phyloP scores from a whole-genome alignment of 495 filamentous ascomycete genomes.

The Annulohypoxylon nitens region DNA sequence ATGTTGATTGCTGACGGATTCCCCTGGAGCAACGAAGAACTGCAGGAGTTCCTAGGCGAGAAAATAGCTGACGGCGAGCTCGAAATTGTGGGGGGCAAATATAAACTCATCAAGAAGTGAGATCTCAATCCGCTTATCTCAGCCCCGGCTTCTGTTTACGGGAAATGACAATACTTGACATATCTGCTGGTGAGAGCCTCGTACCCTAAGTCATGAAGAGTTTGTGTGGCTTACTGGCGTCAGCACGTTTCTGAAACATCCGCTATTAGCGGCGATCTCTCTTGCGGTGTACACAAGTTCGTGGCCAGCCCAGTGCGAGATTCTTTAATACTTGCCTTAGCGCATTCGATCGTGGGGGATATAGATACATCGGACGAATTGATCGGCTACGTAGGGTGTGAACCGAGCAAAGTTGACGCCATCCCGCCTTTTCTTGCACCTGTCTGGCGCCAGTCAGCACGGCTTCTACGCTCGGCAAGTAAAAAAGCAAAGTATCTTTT shows the following conservation, averaged over 20 bases:
- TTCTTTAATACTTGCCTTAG: not conserved
- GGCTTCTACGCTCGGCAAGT: conserved; percentile 7
- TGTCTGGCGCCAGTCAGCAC: conserved; percentile 22
- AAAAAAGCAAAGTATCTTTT: conserved; percentile 1
- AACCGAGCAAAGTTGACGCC: conserved; percentile 33
- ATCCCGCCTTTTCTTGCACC: conserved; percentile 21
- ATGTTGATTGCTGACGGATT: conserved; percentile 90
- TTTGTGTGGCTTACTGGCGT: conserved; percentile 28
- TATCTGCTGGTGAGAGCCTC: conserved; percentile 2
- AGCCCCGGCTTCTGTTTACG: conserved; percentile 11
- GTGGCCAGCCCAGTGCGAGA: not conserved
- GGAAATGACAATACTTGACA: not conserved
- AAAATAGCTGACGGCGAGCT: conserved; percentile 79
- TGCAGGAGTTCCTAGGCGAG: conserved; percentile 80
- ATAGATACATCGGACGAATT: conserved; percentile 17
- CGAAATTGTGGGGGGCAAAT: conserved; percentile 80
- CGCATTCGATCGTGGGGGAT: conserved; percentile 32
- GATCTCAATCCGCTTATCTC: conserved; percentile 24
- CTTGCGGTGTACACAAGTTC: not conserved
- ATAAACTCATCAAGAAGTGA: conserved; percentile 69
- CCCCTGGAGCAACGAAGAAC: conserved; percentile 77
- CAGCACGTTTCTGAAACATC: conserved; percentile 36
- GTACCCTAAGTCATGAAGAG: conserved; percentile 10
- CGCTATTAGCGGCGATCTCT: conserved; percentile 34
- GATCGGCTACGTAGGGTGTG: conserved; percentile 26